Conservation (phyloP, 2,329 filamentous ascomycete species). For the Xylariaceae sp. region DNA sequence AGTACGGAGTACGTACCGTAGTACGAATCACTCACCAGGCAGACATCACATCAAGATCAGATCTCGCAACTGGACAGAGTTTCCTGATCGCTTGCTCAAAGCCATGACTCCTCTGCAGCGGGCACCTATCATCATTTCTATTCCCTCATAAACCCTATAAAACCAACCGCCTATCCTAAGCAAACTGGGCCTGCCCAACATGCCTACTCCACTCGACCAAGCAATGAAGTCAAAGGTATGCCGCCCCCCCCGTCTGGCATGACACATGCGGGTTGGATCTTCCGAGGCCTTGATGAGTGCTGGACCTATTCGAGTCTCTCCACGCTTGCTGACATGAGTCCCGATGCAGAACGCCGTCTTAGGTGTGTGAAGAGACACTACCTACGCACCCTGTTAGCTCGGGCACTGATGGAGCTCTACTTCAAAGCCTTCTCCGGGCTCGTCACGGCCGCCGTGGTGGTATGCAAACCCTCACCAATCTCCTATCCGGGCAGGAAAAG, state of each 20-base stretch:
- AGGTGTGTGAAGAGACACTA: conserved; percentile 37
- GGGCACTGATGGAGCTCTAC: conserved; percentile 19
- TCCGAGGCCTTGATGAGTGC: too few species aligned
- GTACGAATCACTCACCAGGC: neutral
- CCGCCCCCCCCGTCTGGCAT: neutral
- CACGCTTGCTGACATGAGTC: conserved; percentile 6
- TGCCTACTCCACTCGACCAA: conserved; percentile 64
- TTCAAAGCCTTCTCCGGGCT: conserved; percentile 68
- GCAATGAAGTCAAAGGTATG: conserved; percentile 62
- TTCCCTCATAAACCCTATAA: too few species aligned
- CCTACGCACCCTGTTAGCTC: neutral
- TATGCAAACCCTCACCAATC: conserved; percentile 3
- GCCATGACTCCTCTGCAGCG: conserved; percentile 6
- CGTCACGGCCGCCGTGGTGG: conserved; percentile 67
- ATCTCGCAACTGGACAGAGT: conserved; percentile 14
- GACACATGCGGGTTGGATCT: too few species aligned
- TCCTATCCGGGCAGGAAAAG: too few species aligned
- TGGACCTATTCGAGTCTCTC: too few species aligned
- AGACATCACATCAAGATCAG: neutral
- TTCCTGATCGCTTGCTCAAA: conserved; percentile 8
- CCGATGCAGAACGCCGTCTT: conserved; percentile 56
- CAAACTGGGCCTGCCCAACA: conserved; percentile 27
- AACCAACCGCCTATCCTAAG: neutral
- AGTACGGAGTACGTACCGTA: too few species aligned
- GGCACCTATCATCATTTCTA: conserved; percentile 1